Evolutionary conservation across 2,329 filamentous ascomycete species (phyloP).

Genomic region (Shiraia bambusicola): DNA sequence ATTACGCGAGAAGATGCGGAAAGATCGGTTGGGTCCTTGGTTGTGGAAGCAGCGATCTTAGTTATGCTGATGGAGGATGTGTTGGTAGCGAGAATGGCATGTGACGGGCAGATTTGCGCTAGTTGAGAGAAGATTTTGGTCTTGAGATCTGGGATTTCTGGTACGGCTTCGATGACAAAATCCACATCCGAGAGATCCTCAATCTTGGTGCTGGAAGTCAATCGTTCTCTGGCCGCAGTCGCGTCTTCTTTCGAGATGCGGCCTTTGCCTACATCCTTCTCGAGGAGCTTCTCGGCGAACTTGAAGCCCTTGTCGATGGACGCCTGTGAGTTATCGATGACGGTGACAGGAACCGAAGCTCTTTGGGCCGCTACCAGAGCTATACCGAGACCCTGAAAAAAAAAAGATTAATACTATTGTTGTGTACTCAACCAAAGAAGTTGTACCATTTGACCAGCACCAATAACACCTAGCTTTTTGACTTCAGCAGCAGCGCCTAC

Average conservation of each 20-base stretch:
- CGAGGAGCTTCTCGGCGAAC: constrained; percentile 91
- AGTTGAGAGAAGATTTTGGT: constrained; percentile 82
- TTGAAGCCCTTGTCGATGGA: constrained; percentile 85
- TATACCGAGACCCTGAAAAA: constrained; percentile 80
- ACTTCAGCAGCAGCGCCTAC: constrained; percentile 67
- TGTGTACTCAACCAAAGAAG: neutral
- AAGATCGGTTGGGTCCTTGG: constrained; percentile 73
- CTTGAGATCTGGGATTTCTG: constrained; percentile 87
- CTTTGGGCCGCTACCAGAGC: constrained; percentile 88
- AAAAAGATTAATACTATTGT: constrained; percentile 11
- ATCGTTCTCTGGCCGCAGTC: constrained; percentile 67
- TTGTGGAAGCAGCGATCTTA: constrained; percentile 86
- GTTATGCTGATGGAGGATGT: constrained; percentile 99
- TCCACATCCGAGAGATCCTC: constrained; percentile 80
- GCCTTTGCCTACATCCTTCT: constrained; percentile 88
- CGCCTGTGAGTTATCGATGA: constrained; percentile 81
- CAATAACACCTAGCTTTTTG: constrained; percentile 86
- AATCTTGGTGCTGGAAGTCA: constrained; percentile 71
- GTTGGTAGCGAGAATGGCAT: constrained; percentile 93
- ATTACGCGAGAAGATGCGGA: constrained; percentile 84
- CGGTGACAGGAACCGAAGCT: constrained; percentile 77
- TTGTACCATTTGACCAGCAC: constrained; percentile 91
- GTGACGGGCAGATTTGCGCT: constrained; percentile 75
- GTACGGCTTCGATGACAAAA: constrained; percentile 97
- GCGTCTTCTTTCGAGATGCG: constrained; percentile 81